Evolutionary conservation across 495 filamentous ascomycete genomes (phyloP).

Genomic region (Bacidia rubella): DNA sequence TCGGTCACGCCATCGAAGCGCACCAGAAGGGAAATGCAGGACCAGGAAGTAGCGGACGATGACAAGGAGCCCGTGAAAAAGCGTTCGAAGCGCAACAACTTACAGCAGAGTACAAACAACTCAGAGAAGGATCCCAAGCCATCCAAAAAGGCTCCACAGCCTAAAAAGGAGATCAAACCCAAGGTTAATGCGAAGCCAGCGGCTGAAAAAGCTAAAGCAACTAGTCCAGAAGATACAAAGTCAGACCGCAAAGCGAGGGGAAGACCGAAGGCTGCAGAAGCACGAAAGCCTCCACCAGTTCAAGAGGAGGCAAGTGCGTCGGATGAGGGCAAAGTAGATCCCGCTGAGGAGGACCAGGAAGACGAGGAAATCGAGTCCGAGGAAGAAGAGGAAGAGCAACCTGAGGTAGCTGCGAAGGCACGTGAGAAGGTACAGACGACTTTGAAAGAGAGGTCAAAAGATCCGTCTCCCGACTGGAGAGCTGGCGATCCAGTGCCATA

Average conservation of each 20-base stretch:
- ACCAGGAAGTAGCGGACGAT: conserved; percentile 27
- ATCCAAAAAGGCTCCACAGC: not conserved
- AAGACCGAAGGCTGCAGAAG: not conserved
- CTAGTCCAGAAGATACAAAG: not conserved
- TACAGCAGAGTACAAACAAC: too few relatives aligned
- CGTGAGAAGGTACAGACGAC: conserved; percentile 75
- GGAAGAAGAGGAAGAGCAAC: conserved; percentile 54
- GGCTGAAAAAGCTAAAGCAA: not conserved
- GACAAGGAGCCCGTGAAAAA: conserved; percentile 32
- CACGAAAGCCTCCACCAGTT: not conserved
- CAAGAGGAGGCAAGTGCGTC: not conserved
- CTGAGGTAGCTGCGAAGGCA: conserved; percentile 59
- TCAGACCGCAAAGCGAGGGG: not conserved
- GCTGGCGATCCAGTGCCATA: conserved; percentile 81
- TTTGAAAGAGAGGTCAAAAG: conserved; percentile 48
- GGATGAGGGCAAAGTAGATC: conserved; percentile 17
- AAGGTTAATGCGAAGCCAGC: not conserved
- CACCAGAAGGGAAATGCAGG: conserved; percentile 1
- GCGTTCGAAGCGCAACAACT: conserved; percentile 48
- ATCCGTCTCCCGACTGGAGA: conserved; percentile 92
- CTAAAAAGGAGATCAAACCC: not conserved
- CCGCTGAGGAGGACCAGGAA: conserved; percentile 24
- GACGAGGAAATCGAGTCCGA: conserved; percentile 41
- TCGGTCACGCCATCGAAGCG: conserved; percentile 8
- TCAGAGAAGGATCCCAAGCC: not conserved